Percentiles rank a stretch among this genome's conserved stretches.
Conservation (phyloP, 208 protist genomes). For the Wallacemonas sp. region DNA sequence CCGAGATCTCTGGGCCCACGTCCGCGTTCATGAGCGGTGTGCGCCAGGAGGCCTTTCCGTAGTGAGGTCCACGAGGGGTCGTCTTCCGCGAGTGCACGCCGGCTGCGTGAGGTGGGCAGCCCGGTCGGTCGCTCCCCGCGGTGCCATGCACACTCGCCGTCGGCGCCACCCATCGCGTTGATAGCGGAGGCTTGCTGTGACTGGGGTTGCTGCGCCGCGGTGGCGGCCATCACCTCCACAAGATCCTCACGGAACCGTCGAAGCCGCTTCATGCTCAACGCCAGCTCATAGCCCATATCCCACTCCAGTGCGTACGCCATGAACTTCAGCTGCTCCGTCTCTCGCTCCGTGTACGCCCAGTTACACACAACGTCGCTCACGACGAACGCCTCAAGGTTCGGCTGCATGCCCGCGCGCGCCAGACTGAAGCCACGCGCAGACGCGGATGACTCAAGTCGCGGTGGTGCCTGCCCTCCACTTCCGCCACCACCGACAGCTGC, state of each 20-base stretch:
- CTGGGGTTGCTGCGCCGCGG: neutral
- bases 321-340: slow-evolving; percentile 46
- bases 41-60: neutral
- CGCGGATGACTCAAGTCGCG: too few species aligned
- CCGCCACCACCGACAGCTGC: neutral
- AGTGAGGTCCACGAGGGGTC: neutral
- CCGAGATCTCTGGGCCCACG: too few species aligned
- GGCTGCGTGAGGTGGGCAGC: neutral
- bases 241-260: slow-evolving; percentile 25
- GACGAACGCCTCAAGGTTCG: slow-evolving; percentile 40
- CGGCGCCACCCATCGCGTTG: neutral
- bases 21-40: too few species aligned
- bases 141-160: neutral
- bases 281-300: slow-evolving; percentile 82
- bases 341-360: slow-evolving; percentile 58
- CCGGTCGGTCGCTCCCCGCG: neutral
- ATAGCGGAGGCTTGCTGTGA: neutral
- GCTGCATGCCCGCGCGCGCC: slow-evolving; percentile 24
- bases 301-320: slow-evolving; percentile 74
- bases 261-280: slow-evolving; percentile 50
- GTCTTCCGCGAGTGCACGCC: neutral
- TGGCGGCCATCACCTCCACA: neutral
- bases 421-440: slow-evolving; percentile 14
- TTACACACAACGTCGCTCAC: slow-evolving; percentile 44
- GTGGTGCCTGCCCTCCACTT: neutral